Conservation (phyloP, 768 basidiomycete genomes). For the Hygrophoropsis aurantiaca region DNA sequence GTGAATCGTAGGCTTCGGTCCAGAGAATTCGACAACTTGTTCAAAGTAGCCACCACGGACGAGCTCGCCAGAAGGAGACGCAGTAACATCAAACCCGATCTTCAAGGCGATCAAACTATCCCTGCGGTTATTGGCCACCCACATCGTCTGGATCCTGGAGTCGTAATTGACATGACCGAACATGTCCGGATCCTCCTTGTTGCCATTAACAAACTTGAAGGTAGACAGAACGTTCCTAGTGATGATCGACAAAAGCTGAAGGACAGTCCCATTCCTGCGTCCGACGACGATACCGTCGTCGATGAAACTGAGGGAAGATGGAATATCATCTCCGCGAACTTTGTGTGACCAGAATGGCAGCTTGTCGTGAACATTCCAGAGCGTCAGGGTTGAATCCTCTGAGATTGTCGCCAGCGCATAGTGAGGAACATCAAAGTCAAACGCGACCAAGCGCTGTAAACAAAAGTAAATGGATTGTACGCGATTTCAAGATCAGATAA, state of each 20-base stretch:
- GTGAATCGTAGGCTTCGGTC: constrained; percentile 84
- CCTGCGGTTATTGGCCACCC: constrained; percentile 84
- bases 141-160: constrained; percentile 79
- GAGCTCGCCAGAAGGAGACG: constrained; percentile 61
- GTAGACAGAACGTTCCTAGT: constrained; percentile 74
- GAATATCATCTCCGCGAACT: constrained; percentile 75
- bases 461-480: not conserved
- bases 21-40: constrained; percentile 79
- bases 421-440: constrained; percentile 81
- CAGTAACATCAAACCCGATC: constrained; percentile 62
- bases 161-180: constrained; percentile 88
- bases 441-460: constrained; percentile 73
- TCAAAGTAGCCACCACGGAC: constrained; percentile 67
- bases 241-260: constrained; percentile 79
- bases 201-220: constrained; percentile 71
- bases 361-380: constrained; percentile 81
- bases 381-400: constrained; percentile 75
- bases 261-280: constrained; percentile 79
- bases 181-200: constrained; percentile 77
- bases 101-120: constrained; percentile 83
- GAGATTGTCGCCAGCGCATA: constrained; percentile 80
- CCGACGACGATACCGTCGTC: constrained; percentile 86
- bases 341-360: constrained; percentile 74
- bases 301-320: constrained; percentile 82
- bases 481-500: constrained; percentile 2